Base-by-base conservation (phyloP, 768 basidiomycete species). In the Floccularia luteovirens region DNA sequence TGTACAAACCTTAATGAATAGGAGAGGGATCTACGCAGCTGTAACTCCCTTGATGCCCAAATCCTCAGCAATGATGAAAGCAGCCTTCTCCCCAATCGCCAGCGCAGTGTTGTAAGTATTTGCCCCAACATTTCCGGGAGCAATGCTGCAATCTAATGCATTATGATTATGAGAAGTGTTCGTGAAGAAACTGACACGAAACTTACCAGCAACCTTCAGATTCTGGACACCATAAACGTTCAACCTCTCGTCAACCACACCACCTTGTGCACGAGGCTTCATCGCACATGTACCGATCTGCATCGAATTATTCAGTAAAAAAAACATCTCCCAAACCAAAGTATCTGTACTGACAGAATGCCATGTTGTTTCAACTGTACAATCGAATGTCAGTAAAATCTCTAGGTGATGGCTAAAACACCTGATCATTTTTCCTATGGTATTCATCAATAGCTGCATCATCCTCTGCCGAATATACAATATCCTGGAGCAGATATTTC, bases 41-140 rank as follows among this genome's bases (percentile, higher is more conserved):
- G 36, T 37, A 8, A 37, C 36, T 10, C 36, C 36, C 22, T 37
- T 37, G 11, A 37, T 37, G 5, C 36, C 36, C 17, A 23, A 16
- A 10, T 37, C 36, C 8, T 37, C 36, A 5, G 36, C 11, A 28
- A 79, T 70, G 31, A 78, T 63, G n/a, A 63, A 34, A 0, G 75
- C 74, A 0, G 74, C 78, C 56, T 77, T 78, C 56, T 79, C 77
- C 1, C 73, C 76, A 14, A 79, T 56, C 1, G 56, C 59, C n/a
- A n/a, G n/a, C n/a, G 62, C 61, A 2, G 62, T 52, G 33, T 54
- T 61, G 42, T 64, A 67, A 1, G 63, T 67, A 43, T 66, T 64
- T 14, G 53, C 44, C 24, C 31, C 14, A 21, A 28, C 27, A 14
- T 28, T 28, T 28, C 27, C 27, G 27, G 27, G 27, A 8, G 27